phyloP scores from a whole-genome alignment of 2,329 filamentous ascomycete genomes.

The Fusarium albosuccineum region DNA sequence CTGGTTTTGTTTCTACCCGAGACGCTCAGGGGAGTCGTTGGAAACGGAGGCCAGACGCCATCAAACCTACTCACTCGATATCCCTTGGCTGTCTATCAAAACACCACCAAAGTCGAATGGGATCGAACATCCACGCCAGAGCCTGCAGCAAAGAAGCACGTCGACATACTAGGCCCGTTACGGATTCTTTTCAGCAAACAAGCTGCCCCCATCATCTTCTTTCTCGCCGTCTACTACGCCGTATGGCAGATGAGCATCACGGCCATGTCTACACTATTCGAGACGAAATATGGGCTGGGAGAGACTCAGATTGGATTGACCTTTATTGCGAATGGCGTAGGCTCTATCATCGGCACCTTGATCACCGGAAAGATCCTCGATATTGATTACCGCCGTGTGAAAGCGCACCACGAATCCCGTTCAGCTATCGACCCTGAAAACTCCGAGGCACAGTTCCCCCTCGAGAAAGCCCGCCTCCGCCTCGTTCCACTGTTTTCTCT shows the following conservation, averaged over 20 bases:
- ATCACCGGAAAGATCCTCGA: slow-evolving; percentile 66
- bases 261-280: slow-evolving; percentile 63
- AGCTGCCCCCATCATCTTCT: slow-evolving; percentile 59
- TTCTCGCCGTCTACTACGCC: slow-evolving; percentile 64
- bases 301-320: slow-evolving; percentile 63
- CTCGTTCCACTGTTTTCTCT: slow-evolving; percentile 60
- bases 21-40: slow-evolving; percentile 30
- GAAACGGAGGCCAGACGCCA: slow-evolving; percentile 58
- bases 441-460: slow-evolving; percentile 54
- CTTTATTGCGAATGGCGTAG: slow-evolving; percentile 68
- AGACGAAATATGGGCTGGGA: slow-evolving; percentile 56
- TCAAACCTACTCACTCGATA: slow-evolving; percentile 39
- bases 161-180: slow-evolving; percentile 61
- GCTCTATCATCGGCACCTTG: slow-evolving; percentile 66
- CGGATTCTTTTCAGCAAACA: slow-evolving; percentile 61
- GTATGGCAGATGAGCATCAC: slow-evolving; percentile 70
- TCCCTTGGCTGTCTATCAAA: slow-evolving; percentile 52
- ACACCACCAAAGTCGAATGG: slow-evolving; percentile 44
- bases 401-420: slow-evolving; percentile 32
- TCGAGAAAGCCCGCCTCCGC: slow-evolving; percentile 65
- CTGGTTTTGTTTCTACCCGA: slow-evolving; percentile 20
- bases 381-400: slow-evolving; percentile 61
- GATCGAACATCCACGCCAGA: not conserved
- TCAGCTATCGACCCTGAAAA: fast-evolving
- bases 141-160: slow-evolving; percentile 43